Percentiles rank a stretch among this genome's conserved stretches.
These are phyloP conservation scores for Solanum rostratum DNA, from an alignment of 257 asterid species.

Conservation along the genomic window DNA sequence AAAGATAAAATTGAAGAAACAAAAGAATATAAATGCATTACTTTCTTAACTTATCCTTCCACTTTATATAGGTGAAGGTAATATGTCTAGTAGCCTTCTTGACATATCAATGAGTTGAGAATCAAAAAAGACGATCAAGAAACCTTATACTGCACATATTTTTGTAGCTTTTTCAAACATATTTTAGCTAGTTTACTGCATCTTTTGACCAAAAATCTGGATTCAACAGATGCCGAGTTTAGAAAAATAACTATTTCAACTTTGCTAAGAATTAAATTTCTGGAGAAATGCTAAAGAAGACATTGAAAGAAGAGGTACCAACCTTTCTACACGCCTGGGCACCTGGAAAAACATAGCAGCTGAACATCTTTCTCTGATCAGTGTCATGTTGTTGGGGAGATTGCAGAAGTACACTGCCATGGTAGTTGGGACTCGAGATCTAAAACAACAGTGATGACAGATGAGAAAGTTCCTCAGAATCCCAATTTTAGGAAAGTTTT, in stretches of 20 bases:
- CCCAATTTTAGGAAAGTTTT: background rate
- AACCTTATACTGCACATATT: background rate
- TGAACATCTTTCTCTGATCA: slow-evolving; percentile 66
- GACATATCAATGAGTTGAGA: background rate
- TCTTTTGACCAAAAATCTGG: background rate
- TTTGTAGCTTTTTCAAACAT: background rate
- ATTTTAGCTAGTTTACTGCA: background rate
- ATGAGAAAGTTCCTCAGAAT: background rate
- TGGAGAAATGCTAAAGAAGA: background rate
- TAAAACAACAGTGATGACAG: slow-evolving; percentile 8
- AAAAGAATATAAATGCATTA: background rate
- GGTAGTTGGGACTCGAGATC: slow-evolving; percentile 38
- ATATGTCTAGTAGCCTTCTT: background rate
- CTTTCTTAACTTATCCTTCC: background rate
- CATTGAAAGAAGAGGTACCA: background rate
- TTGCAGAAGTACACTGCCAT: slow-evolving; percentile 59
- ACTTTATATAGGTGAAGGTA: background rate
- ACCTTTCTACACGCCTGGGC: slow-evolving; percentile 49
- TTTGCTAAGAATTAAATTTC: background rate
- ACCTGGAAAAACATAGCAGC: slow-evolving; percentile 69
- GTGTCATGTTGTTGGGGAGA: slow-evolving; percentile 52
- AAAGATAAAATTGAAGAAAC: background rate
- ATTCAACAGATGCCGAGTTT: background rate
- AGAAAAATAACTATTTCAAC: background rate
- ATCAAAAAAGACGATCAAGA: background rate